Conservation (phyloP, 169 alveolate genomes). For the Cryptosporidium bovis region DNA sequence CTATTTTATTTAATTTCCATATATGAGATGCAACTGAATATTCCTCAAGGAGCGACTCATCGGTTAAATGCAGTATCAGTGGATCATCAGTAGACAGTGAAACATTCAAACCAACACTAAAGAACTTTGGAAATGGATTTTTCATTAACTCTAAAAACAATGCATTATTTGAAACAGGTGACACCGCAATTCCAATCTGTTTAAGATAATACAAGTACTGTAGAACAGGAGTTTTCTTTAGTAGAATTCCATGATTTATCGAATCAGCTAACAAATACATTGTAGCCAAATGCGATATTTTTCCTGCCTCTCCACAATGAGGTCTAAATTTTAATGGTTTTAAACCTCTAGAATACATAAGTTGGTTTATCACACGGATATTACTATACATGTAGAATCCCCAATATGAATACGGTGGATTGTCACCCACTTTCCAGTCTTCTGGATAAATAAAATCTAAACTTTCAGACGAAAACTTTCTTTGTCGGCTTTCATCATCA, state of each 20-base stretch:
- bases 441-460: slow-evolving; percentile 85
- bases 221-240: slow-evolving; percentile 86
- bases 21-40: slow-evolving; percentile 89
- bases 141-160: slow-evolving; percentile 81
- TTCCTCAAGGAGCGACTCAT: slow-evolving; percentile 93
- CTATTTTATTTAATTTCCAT: slow-evolving; percentile 89
- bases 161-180: slow-evolving; percentile 93
- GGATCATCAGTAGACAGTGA: slow-evolving; percentile 95
- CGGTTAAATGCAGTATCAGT: slow-evolving; percentile 91
- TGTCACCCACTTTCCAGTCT: slow-evolving; percentile 82
- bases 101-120: slow-evolving; percentile 90
- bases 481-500: slow-evolving; percentile 84
- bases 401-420: slow-evolving; percentile 93
- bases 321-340: slow-evolving; percentile 89
- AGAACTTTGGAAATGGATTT: slow-evolving; percentile 89
- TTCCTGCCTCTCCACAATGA: slow-evolving; percentile 94
- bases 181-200: slow-evolving; percentile 92
- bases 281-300: slow-evolving; percentile 88
- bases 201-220: slow-evolving; percentile 89
- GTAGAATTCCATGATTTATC: slow-evolving; percentile 90
- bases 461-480: slow-evolving; percentile 76
- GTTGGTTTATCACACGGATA: slow-evolving; percentile 85
- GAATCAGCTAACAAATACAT: slow-evolving; percentile 88
- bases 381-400: slow-evolving; percentile 91
- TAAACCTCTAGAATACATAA: slow-evolving; percentile 85